Percentiles rank a stretch among this genome's conserved stretches.
Evolutionary conservation across 140 eudicot species (phyloP).

Genomic region (Cichorium intybus): DNA sequence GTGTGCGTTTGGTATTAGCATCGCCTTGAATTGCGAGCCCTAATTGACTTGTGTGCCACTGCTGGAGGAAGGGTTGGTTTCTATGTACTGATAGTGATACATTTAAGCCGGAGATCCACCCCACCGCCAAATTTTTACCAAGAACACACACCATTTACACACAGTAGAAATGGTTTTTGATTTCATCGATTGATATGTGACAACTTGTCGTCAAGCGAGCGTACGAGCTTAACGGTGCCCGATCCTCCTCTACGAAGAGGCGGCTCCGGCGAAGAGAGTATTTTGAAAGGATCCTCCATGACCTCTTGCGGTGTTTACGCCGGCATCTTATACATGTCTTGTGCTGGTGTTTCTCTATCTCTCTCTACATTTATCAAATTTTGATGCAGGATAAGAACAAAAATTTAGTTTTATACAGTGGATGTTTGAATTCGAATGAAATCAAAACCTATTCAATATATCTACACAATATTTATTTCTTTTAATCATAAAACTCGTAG

Average conservation of each 20-base stretch:
- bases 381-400: constrained; percentile 3
- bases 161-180: neutral
- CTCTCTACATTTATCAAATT: neutral
- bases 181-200: constrained; percentile 2
- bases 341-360: constrained; percentile 60
- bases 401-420: no score
- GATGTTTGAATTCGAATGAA: neutral
- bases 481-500: neutral
- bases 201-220: constrained; percentile 26
- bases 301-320: constrained; percentile 86
- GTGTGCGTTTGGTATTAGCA: no score
- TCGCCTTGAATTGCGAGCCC: no score
- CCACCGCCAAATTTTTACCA: neutral
- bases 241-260: constrained; percentile 42
- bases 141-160: neutral
- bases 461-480: neutral
- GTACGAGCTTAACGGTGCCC: constrained; percentile 50
- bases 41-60: no score
- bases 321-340: constrained; percentile 86
- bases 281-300: constrained; percentile 78
- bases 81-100: no score
- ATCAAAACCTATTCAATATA: neutral
- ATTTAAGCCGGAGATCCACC: neutral
- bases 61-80: no score
- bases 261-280: constrained; percentile 38